phyloP scores from a whole-genome alignment of 805 yeast species.

The Candida maesae region DNA sequence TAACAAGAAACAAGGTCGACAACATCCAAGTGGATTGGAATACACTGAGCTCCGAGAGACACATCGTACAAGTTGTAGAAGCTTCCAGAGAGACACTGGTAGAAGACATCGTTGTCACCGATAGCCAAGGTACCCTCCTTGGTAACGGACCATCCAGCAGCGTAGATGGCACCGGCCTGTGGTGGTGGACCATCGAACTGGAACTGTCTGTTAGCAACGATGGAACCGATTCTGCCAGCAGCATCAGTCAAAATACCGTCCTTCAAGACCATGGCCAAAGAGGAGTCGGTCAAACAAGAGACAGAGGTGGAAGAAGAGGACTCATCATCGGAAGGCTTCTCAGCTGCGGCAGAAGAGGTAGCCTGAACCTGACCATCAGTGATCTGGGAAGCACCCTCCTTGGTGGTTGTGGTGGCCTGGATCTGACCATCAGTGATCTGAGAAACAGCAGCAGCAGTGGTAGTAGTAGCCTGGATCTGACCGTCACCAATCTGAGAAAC shows the following conservation, averaged over 20 bases:
- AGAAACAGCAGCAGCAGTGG: conserved; percentile 23
- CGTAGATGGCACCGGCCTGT: conserved; percentile 71
- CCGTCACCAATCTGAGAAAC: conserved; percentile 56
- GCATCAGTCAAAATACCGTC: conserved; percentile 52
- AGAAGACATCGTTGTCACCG: conserved; percentile 58
- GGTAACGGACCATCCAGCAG: conserved; percentile 60
- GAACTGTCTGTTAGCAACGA: conserved; percentile 81
- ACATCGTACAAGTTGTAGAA: conserved; percentile 78
- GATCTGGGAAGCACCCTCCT: conserved; percentile 22
- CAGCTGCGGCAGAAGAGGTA: conserved; percentile 3
- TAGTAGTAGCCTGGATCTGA: conserved; percentile 43
- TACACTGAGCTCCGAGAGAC: conserved; percentile 58
- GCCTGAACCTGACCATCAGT: conserved; percentile 22
- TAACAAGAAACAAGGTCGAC: conserved; percentile 56
- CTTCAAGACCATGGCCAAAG: conserved; percentile 54
- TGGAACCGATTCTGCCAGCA: conserved; percentile 67
- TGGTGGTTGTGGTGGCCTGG: conserved; percentile 27
- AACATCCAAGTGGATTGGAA: conserved; percentile 54
- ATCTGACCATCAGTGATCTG: conserved; percentile 24
- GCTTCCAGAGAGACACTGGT: conserved; percentile 71
- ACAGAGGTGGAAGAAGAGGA: conserved; percentile 25
- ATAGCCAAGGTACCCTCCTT: conserved; percentile 59
- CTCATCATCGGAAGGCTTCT: conserved; percentile 5
- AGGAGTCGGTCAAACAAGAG: conserved; percentile 44
- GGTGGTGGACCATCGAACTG: conserved; percentile 87